Base-by-base conservation (phyloP, 805 yeast genomes). In the Pichia kluyveri region DNA sequence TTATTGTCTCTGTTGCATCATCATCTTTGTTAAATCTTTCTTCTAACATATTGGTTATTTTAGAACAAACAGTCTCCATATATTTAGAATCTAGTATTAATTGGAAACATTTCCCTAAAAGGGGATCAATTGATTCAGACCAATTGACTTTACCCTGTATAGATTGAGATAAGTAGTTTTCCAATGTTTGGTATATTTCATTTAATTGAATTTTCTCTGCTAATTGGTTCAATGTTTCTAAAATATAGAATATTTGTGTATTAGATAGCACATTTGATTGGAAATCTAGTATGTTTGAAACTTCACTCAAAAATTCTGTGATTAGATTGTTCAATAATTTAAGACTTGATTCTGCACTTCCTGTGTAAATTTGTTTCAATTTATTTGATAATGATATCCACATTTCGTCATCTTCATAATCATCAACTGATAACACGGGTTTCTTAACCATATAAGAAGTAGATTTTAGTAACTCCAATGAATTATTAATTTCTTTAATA, bases 381-480 rank as follows among this genome's bases (percentile, higher is more conserved):
- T 47, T 51, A 0, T 42, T n/a, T 4, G 57, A 46, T 2, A 51
- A 39, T 0, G 18, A 8, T 5, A 38, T 17, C 71, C 71, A 67
- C 43, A 61, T 63, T 17, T 49, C 56, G 19, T 61, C 63, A 49
- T 66, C 57, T 40, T 66, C 70, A 36, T 52, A 49, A 44, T 66
- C 70, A 52, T 67, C 71, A 41, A 66, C 58, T n/a, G 69, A 61
- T 38, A 67, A 47, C 2, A 63, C 51, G 23, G 68, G 70, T 42
- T 61, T 64, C 2, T 44, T 44, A 37, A 67, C 41, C 4, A 52
- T 47, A 1, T 36, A 39, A 3, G 61, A 49, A 19, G 62, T 48
- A 9, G 49, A 51, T 4, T 53, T 47, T 8, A 66, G 38, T 5
- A 54, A 50, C 18, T 50, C 57, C 7, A 63, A 42, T 2, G 68